Base-by-base conservation (phyloP, 306 rosid genomes). In the Medicago truncatula region DNA sequence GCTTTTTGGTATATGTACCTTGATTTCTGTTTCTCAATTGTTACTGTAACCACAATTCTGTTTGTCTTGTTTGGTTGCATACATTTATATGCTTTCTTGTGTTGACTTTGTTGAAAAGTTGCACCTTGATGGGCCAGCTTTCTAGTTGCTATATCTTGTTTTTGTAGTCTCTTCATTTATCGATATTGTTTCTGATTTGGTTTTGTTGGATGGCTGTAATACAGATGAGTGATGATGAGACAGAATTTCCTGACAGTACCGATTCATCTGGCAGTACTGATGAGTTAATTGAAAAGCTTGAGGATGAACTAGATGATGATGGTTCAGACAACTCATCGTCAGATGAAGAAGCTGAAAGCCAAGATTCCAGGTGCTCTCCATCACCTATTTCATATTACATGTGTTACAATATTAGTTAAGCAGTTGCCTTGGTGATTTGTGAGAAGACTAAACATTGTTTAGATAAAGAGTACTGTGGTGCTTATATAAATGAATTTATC, bases 211-310 rank as follows among this genome's bases (percentile, higher is more conserved):
- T 82, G 70, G 54, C 28, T 43, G 34, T 52, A 49, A 65, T 77
- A 59, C 83, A 82, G 93, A 92, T 89, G 97, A 89, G 91, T 81
- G 85, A 83, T 60, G 89, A 60, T 60, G 89, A 60, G 40, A 71
- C 86, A 2, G 88, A 92, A 78, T 92, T 91, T 73, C 90, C 91
- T 0, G 86, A 10, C 82, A 34, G 38, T 34, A 34, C 38, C 7
- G 38, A 34, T 34, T 34, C 38, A 34, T 34, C 38, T 34, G 38
- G 38, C 7, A 34, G 38, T 34, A 34, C 38, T 34, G 38, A 34
- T 34, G 38, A 34, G 7, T 34, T 34, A 7, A 34, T 34, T 34
- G 14, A 43, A 43, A 43, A 25, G 60, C 89, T 91, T 39, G 95
- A 88, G 69, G 73, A 59, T 18, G 83, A 75, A 8, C 80, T 91